Evolutionary conservation across 1,284 basidiomycete species (phyloP).

Genomic region (Agaricales sp.): DNA sequence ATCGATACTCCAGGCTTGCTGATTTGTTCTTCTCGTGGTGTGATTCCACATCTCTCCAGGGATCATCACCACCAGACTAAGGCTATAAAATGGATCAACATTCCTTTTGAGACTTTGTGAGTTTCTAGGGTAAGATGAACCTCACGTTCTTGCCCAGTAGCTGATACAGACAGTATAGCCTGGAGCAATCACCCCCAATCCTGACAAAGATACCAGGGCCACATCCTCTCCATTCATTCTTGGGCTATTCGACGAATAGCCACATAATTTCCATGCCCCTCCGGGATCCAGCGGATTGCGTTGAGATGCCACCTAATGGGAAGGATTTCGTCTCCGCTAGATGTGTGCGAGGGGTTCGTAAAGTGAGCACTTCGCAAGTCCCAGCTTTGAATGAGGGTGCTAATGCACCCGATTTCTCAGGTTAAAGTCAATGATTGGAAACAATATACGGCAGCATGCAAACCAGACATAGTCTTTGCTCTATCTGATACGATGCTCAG

Average conservation of each 20-base stretch:
- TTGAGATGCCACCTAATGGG: slow-evolving; percentile 62
- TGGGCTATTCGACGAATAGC: slow-evolving; percentile 37
- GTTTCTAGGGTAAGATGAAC: slow-evolving; percentile 18
- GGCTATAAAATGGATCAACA: slow-evolving; percentile 50
- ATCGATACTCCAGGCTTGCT: slow-evolving; percentile 54
- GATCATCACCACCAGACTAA: slow-evolving; percentile 42
- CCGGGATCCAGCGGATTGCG: slow-evolving; percentile 53
- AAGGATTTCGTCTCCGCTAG: slow-evolving; percentile 42
- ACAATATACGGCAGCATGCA: slow-evolving; percentile 34
- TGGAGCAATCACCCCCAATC: slow-evolving; percentile 51
- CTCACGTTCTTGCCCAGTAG: slow-evolving; percentile 8
- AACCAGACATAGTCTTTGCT: slow-evolving; percentile 64
- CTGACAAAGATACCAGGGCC: slow-evolving; percentile 41
- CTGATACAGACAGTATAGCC: slow-evolving; percentile 23
- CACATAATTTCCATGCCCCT: slow-evolving; percentile 52
- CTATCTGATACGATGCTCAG: slow-evolving; percentile 64
- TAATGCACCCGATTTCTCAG: slow-evolving; percentile 23
- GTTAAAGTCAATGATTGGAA: slow-evolving; percentile 46
- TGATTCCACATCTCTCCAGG: slow-evolving; percentile 62
- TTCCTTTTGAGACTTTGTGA: slow-evolving; percentile 77
- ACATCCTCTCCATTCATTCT: slow-evolving; percentile 44
- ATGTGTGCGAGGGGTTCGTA: slow-evolving; percentile 61
- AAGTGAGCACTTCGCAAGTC: slow-evolving; percentile 27
- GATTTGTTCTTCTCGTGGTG: slow-evolving; percentile 56
- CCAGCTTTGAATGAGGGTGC: neutral